Conservation (phyloP, 2,329 filamentous ascomycete species). For the Penicillium olsonii region DNA sequence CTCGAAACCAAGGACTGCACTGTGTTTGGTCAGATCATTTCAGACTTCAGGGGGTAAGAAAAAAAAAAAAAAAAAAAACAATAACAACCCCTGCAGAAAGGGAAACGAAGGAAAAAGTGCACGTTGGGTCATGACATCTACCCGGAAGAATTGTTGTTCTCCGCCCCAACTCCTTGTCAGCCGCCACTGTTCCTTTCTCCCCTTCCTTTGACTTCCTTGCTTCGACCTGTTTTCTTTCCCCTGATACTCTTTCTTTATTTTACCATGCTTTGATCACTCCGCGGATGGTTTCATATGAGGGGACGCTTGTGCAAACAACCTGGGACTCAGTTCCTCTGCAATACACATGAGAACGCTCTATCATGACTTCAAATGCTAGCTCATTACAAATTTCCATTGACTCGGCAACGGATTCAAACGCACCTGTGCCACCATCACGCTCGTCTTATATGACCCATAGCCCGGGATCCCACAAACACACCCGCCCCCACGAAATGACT, state of each 20-base stretch:
- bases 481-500: slow-evolving; percentile 30
- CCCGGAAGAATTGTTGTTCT: slow-evolving; percentile 30
- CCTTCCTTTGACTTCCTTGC: slow-evolving; percentile 24
- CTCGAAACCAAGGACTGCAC: too few relatives aligned
- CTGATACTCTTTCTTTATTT: slow-evolving; percentile 1
- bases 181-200: slow-evolving; percentile 28
- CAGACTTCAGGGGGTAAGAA: background rate
- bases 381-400: slow-evolving; percentile 10
- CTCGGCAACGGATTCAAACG: slow-evolving; percentile 15
- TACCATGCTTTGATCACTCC: background rate
- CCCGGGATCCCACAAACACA: slow-evolving; percentile 15
- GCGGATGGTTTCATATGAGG: background rate
- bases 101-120: background rate
- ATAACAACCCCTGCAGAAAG: background rate
- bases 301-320: slow-evolving; percentile 2
- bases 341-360: slow-evolving; percentile 13
- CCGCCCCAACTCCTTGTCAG: slow-evolving; percentile 36
- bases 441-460: slow-evolving; percentile 14
- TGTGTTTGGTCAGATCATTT: too few relatives aligned
- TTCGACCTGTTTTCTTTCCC: slow-evolving; percentile 11
- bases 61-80: too few relatives aligned
- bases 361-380: slow-evolving; percentile 18
- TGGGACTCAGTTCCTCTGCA: slow-evolving; percentile 9
- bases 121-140: slow-evolving; percentile 15
- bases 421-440: slow-evolving; percentile 13